A percentile compares a stretch with the other conserved stretches of the same genome.
Conservation (phyloP, 495 filamentous ascomycete species). For the Evernia prunastri region DNA sequence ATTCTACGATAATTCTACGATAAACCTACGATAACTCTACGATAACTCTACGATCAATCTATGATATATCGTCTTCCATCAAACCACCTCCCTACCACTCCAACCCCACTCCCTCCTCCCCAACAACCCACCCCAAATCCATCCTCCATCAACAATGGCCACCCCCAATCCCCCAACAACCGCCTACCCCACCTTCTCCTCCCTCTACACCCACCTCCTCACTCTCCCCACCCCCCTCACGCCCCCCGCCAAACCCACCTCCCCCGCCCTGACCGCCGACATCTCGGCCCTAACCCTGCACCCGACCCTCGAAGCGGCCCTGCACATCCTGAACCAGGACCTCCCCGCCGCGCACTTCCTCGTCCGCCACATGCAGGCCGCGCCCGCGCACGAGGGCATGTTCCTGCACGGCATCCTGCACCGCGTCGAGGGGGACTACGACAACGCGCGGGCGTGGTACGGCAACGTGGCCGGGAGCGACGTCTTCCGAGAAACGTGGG, state of each 20-base stretch:
- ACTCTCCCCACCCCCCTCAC: constrained; percentile 27
- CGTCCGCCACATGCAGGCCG: constrained; percentile 42
- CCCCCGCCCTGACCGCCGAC: constrained; percentile 22
- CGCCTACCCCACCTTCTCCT: constrained; percentile 21
- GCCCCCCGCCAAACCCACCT: constrained; percentile 27
- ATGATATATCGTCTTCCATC: neutral
- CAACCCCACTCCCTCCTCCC: no score
- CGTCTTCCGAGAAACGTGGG: constrained; percentile 29
- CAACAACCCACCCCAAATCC: neutral
- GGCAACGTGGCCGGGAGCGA: constrained; percentile 33
- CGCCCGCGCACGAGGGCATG: constrained; percentile 42
- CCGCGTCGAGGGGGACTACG: constrained; percentile 41
- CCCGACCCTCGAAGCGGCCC: constrained; percentile 39
- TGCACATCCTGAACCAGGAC: constrained; percentile 43
- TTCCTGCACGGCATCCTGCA: constrained; percentile 41
- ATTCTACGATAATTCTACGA: no score
- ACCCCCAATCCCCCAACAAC: neutral
- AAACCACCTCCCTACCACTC: neutral
- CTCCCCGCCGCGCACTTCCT: constrained; percentile 44
- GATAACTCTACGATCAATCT: no score
- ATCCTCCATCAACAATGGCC: neutral
- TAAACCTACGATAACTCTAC: no score
- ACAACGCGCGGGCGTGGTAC: constrained; percentile 42
- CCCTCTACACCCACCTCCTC: constrained; percentile 25
- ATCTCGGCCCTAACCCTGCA: constrained; percentile 39